Evolutionary conservation across 2,329 filamentous ascomycete genomes (phyloP), one percentile per base, ranked within the genome.

Genomic region (Aspergillus sp.): DNA sequence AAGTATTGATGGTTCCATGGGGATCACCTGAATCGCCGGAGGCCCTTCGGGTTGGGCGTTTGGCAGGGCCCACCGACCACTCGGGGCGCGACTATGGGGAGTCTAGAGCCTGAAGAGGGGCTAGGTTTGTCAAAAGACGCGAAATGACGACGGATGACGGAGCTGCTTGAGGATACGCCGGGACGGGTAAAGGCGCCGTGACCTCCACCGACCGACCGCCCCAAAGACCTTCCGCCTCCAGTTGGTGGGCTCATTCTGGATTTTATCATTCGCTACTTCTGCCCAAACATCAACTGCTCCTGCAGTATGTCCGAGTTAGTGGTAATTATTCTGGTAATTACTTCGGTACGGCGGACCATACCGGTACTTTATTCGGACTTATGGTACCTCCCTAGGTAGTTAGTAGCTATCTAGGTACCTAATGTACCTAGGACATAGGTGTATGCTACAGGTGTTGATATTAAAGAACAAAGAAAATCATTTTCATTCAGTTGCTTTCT

Each of bases 21-120:
- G 50, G 60, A 65, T 68, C 65, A 69, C 65, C 65, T 69, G 66
- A 65, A 61, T 58, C 58, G 56, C 47, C 22, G 53, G 53, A 57
- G 52, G 53, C 46, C 42, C 53, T 54, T 57, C 54, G 53, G 57
- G 57, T 58, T 60, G 55, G 58, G 56, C 56, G 52, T 58, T 56
- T 57, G 55, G 51, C 54, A 58, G 52, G 45, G 41, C 49, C 45
- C 35, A 46, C 45, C 46, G 51, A 35, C 52, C 53, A 49, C 50
- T 46, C 44, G 43, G 50, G 26, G 45, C 47, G 47, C 50, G 45
- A 53, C 52, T 54, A 50, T 45, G 50, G 51, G 46, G 43, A 55
- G 57, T 55, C 57, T 57, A 57, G 54, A 59, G 57, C 51, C 55
- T 52, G 49, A 56, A 55, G 57, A 58, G 52, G 55, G 55, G 55